Percentiles rank a stretch among this genome's conserved stretches.
Conservation (phyloP, 768 basidiomycete species). For the Boletellus ananiceps region DNA sequence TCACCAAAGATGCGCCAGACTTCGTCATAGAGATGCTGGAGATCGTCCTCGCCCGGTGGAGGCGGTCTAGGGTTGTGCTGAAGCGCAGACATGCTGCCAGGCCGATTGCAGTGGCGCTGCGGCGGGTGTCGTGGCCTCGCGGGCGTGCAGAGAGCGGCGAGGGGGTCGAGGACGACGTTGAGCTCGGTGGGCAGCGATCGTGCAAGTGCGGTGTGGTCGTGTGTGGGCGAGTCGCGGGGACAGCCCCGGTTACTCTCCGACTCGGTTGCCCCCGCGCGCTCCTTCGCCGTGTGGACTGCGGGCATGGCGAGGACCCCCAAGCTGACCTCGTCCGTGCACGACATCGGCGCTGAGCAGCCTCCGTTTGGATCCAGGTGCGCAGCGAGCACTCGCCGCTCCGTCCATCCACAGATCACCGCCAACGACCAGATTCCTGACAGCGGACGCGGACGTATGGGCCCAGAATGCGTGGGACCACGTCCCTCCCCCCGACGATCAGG, state of each 20-base stretch:
- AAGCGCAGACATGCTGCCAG: constrained; percentile 32
- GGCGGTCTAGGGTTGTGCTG: constrained; percentile 33
- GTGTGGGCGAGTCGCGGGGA: no score
- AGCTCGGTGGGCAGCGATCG: neutral
- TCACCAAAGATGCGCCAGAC: constrained; percentile 67
- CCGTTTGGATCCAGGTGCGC: constrained; percentile 68
- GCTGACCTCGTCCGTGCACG: constrained; percentile 61
- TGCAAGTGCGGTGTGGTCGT: no score
- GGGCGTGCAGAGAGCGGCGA: constrained; percentile 2
- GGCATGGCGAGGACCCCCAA: constrained; percentile 26
- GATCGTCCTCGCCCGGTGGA: constrained; percentile 61
- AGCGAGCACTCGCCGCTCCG: neutral
- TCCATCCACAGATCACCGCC: neutral
- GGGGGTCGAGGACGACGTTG: neutral
- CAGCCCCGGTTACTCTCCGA: neutral
- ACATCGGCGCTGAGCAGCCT: constrained; percentile 49
- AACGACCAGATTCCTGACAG: constrained; percentile 56
- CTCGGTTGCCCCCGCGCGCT: neutral
- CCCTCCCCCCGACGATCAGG: constrained; percentile 76
- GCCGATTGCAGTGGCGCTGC: constrained; percentile 7
- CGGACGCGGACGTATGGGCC: constrained; percentile 71
- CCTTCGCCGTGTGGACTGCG: neutral
- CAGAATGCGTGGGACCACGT: constrained; percentile 94
- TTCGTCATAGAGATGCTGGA: constrained; percentile 71
- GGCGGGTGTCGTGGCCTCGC: neutral